Evolutionary conservation across 345 rosid genomes (phyloP), one percentile per base, ranked within the genome.

Genomic region (Reutealis trisperma): DNA sequence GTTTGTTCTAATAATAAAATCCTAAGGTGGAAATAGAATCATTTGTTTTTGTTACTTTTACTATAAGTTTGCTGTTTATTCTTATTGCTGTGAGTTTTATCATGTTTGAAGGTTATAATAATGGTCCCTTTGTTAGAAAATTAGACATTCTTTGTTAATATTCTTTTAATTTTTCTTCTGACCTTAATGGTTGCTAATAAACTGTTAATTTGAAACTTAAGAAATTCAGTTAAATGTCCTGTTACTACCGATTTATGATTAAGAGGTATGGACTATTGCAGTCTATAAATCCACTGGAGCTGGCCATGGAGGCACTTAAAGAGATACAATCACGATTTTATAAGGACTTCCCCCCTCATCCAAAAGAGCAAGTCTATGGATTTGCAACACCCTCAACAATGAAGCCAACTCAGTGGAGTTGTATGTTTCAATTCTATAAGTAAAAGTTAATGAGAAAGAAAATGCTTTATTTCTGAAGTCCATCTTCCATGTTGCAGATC

Each of bases 391-490:
- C 99, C 21, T 96, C 99, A 67, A 96, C 99, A 11, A 96, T 96
- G 94, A 96, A 96, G 79, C 99, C 99, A 80, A 96, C 97, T 32
- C 99, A 94, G 57, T 96, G 98, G 99, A 83, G 84, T 83, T 92
- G 98, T 96, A 85, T 81, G 96, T 83, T 66, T 75, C 44, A 14
- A 70, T 32, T 76, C 37, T 67, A 16, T 55, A 60, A 71, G 54
- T 44, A 37, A 80, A 34, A 51, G 9, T 58, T 77, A 57, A 70
- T 16, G 61, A 63, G 34, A 81, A 76, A 71, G 57, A 62, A 51
- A 58, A 21, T 64, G 21, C 13, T 67, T 80, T 80, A 52, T 65
- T 75, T 70, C 70, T 82, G 60, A 81, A 77, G 12, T 60, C 65
- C n/a, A 30, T 72, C 44, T 70, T 77, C 77, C 62, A 49, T 62